These are phyloP conservation scores for Perkinsus olseni DNA, from an alignment of 169 alveolate species.

Conservation along the genomic window DNA sequence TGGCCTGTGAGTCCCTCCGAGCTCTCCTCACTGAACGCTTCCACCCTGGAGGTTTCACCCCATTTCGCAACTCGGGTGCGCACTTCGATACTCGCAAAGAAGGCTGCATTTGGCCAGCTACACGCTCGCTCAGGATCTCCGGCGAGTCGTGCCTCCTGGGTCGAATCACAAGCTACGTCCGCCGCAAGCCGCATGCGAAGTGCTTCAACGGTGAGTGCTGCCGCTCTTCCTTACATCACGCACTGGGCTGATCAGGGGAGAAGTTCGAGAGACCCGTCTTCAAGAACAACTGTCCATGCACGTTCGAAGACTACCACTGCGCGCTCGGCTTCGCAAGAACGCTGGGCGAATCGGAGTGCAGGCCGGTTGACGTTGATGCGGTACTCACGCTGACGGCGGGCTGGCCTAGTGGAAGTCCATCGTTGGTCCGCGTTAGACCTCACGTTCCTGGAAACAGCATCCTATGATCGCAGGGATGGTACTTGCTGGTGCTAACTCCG, in stretches of 20 bases:
- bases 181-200: constrained; percentile 82
- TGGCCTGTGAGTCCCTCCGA: constrained; percentile 10
- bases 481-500: not conserved
- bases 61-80: too few relatives aligned
- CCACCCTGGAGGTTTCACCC: too few relatives aligned
- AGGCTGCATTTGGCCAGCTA: too few relatives aligned
- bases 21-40: too few relatives aligned
- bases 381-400: constrained; percentile 22
- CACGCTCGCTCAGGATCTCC: not conserved
- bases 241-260: constrained; percentile 14
- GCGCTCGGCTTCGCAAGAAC: constrained; percentile 79
- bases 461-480: not conserved
- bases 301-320: constrained; percentile 89
- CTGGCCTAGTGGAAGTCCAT: not conserved
- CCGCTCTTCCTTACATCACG: too few relatives aligned
- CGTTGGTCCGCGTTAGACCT: too few relatives aligned
- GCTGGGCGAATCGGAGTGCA: constrained; percentile 64
- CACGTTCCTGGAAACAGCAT: not conserved
- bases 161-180: constrained; percentile 71
- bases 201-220: constrained; percentile 81
- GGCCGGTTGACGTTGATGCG: constrained; percentile 53
- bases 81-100: too few relatives aligned
- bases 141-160: constrained; percentile 71
- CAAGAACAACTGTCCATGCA: constrained; percentile 72
- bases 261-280: constrained; percentile 75